phyloP scores from a whole-genome alignment of 495 filamentous ascomycete species.

The Hypoxylon intermedium region DNA sequence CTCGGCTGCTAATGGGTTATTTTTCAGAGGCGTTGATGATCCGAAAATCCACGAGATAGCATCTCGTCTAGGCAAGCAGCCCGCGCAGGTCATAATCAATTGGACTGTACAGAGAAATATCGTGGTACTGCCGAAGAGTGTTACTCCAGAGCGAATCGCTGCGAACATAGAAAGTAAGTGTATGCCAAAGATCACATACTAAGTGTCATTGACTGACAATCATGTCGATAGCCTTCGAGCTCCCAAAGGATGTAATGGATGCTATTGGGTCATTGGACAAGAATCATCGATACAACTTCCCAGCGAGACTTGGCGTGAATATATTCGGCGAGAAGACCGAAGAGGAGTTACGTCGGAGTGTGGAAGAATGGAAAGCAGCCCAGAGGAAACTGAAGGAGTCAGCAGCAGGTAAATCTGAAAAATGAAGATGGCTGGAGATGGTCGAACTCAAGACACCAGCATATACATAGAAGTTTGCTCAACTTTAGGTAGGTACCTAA shows the following conservation, averaged over 20 bases:
- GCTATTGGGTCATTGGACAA: slow-evolving; percentile 55
- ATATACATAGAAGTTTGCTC: too few relatives aligned
- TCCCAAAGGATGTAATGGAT: slow-evolving; percentile 55
- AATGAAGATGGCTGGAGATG: too few relatives aligned
- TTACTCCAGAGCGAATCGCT: slow-evolving; percentile 63
- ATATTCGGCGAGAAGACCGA: slow-evolving; percentile 58
- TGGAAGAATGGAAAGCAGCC: slow-evolving; percentile 53
- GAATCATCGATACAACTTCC: slow-evolving; percentile 59
- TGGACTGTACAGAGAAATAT: slow-evolving; percentile 62
- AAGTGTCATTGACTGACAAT: neutral
- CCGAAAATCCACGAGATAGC: slow-evolving; percentile 51
- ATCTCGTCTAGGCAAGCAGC: slow-evolving; percentile 51
- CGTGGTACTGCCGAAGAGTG: slow-evolving; percentile 66
- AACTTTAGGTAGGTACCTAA: too few relatives aligned
- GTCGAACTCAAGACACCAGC: too few relatives aligned
- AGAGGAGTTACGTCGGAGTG: slow-evolving; percentile 53
- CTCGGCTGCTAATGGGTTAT: neutral
- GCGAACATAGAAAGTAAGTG: slow-evolving; percentile 59
- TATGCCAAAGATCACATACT: slow-evolving; percentile 14
- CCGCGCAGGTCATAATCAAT: slow-evolving; percentile 58
- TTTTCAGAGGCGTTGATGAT: slow-evolving; percentile 50
- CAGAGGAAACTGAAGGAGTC: slow-evolving; percentile 40
- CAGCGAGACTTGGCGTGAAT: slow-evolving; percentile 58
- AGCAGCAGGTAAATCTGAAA: neutral
- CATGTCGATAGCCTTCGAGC: slow-evolving; percentile 41